Conservation (phyloP, 2,329 filamentous ascomycete genomes). For the Trichoderma sp. region DNA sequence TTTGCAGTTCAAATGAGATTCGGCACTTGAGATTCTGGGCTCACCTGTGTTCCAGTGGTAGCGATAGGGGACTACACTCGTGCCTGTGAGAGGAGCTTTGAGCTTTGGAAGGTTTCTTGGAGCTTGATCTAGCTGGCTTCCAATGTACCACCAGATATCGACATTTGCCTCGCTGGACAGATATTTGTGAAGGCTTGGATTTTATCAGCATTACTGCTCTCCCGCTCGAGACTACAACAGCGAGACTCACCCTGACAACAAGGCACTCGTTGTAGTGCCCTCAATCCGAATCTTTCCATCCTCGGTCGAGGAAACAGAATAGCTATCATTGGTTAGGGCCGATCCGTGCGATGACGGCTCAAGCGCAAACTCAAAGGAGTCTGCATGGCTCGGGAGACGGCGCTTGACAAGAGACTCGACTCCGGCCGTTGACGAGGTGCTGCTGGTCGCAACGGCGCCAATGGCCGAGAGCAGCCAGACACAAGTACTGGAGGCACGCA, state of each 20-base stretch:
- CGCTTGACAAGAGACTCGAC: constrained; percentile 31
- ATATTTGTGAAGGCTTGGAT: constrained; percentile 31
- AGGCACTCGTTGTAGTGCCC: constrained; percentile 30
- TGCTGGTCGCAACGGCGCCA: constrained; percentile 12
- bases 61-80: constrained; percentile 31
- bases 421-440: constrained; percentile 20
- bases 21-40: background rate
- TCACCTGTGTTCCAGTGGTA: constrained; percentile 35
- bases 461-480: constrained; percentile 21
- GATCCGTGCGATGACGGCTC: background rate
- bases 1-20: background rate
- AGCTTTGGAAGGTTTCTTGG: constrained; percentile 30
- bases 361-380: constrained; percentile 30
- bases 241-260: constrained; percentile 29
- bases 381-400: constrained; percentile 31
- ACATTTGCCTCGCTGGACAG: constrained; percentile 30
- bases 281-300: constrained; percentile 32
- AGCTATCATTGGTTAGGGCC: constrained; percentile 26
- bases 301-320: constrained; percentile 27
- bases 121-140: constrained; percentile 31
- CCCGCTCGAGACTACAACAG: background rate
- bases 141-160: constrained; percentile 34
- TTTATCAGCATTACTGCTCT: background rate
- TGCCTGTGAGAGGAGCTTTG: constrained; percentile 19
- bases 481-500: constrained; percentile 7